Evolutionary conservation across 139 green algal species (phyloP), one percentile per base, ranked within the genome.

Genomic region (Tetradesmus lagerheimii): DNA sequence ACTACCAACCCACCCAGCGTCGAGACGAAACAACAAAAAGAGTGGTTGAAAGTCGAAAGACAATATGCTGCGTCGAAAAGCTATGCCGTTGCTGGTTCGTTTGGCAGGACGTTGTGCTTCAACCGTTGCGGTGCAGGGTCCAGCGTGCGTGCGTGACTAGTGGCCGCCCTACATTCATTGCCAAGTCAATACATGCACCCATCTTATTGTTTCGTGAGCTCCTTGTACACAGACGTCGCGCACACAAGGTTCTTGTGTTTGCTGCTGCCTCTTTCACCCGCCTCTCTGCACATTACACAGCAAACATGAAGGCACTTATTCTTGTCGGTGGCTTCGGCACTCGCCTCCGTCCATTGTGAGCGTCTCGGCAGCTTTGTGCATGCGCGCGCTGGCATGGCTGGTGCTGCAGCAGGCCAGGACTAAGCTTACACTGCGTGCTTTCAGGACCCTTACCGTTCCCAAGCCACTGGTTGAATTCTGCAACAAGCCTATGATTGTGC

Each of bases 401-500:
- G 66, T 74, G 27, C 89, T 93, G 82, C 86, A 89, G 25, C 92
- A 91, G 11, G 71, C 93, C 1, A 62, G 47, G 12, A n/a, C 23
- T 71, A 23, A 71, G 57, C 57, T n/a, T 64, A 31, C 25, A 6
- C 29, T 23, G 57, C 57, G 23, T 71, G 57, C 57, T 31, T 71
- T 29, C 57, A 71, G 57, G 57, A 96, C 95, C 4, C 80, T 96
- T 34, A 97, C 93, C 15, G 95, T 97, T 41, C 98, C 98, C 3
- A 99, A 99, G 93, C 98, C 98, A 1, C 95, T 99, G 31, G 97
- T 99, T 1, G 98, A 99, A 45, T 99, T 99, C 87, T 96, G 93
- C 12, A 99, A 99, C 94, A 99, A 99, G 93, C 98, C 98, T 25
- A 99, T 99, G 98, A 99, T 99, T 80, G 94, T 99, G 34, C 98